These are phyloP conservation scores for Blumeriella jaapii DNA, from an alignment of 2,329 filamentous ascomycete species.

Conservation along the genomic window DNA sequence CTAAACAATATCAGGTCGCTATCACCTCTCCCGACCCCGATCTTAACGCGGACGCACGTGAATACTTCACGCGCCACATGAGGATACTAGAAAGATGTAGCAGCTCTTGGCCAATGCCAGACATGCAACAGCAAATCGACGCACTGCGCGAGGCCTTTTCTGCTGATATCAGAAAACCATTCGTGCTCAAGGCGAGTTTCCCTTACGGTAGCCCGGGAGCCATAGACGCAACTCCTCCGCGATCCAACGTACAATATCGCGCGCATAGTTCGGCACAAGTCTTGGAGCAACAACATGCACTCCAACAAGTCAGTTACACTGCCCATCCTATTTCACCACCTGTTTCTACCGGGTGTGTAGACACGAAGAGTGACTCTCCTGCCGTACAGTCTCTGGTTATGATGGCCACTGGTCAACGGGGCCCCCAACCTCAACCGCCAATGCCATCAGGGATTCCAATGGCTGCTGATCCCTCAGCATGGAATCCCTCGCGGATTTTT, in stretches of 20 bases:
- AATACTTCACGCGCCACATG: conserved; percentile 92
- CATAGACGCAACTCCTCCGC: conserved; percentile 18
- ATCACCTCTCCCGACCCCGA: conserved; percentile 88
- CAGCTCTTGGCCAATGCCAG: conserved; percentile 73
- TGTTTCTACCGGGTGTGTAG: conserved; percentile 58
- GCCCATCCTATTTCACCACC: conserved; percentile 70
- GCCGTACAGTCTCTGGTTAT: conserved; percentile 60
- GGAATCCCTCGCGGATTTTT: conserved; percentile 84
- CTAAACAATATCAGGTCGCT: conserved; percentile 51
- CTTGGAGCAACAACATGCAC: conserved; percentile 40
- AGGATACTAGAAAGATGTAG: conserved; percentile 80
- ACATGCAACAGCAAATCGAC: conserved; percentile 83
- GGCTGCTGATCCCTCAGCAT: conserved; percentile 53
- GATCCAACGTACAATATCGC: conserved; percentile 21
- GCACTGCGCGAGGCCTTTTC: conserved; percentile 86
- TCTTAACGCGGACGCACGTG: conserved; percentile 70
- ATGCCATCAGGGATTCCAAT: conserved; percentile 45
- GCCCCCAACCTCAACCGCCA: conserved; percentile 40
- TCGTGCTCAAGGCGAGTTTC: conserved; percentile 79
- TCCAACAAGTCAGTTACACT: conserved; percentile 54
- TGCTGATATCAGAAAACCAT: conserved; percentile 70
- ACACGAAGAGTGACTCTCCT: conserved; percentile 68
- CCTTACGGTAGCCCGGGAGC: conserved; percentile 64
- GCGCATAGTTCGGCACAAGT: conserved; percentile 26
- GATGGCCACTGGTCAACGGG: conserved; percentile 44